Evolutionary conservation across 768 basidiomycete genomes (phyloP).

Genomic region (Lentinula edodes): DNA sequence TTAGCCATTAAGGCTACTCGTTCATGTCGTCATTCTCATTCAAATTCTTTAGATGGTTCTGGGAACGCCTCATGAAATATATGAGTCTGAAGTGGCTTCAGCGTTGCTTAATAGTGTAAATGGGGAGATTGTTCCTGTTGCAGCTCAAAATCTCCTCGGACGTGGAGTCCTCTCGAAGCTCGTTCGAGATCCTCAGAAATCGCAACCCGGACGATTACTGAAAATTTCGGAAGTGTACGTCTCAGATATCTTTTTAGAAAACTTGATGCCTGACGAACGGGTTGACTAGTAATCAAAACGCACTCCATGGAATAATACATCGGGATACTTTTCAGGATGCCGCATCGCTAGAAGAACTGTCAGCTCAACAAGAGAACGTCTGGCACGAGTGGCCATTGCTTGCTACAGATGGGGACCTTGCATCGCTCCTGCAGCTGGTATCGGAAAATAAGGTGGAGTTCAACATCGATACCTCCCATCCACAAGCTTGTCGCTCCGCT

Average conservation of each 20-base stretch:
- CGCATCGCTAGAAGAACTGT: conserved; percentile 51
- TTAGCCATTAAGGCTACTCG: neutral
- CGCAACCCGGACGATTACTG: conserved; percentile 65
- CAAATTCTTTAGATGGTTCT: conserved; percentile 60
- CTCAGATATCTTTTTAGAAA: neutral
- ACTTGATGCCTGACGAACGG: neutral
- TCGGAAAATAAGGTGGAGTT: conserved; percentile 78
- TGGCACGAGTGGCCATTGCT: conserved; percentile 79
- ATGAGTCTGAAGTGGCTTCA: conserved; percentile 56
- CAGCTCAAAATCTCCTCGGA: conserved; percentile 53
- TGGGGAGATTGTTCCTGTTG: conserved; percentile 47
- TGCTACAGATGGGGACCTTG: conserved; percentile 76
- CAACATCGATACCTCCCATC: conserved; percentile 57
- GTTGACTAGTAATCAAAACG: conserved; percentile 54
- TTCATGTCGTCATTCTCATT: neutral
- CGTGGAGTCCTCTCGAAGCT: conserved; percentile 65
- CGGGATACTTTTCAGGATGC: conserved; percentile 72
- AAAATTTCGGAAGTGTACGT: conserved; percentile 70
- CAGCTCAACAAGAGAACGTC: conserved; percentile 37
- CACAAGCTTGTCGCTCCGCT: conserved; percentile 46
- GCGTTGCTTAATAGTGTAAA: conserved; percentile 52
- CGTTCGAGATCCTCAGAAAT: conserved; percentile 55
- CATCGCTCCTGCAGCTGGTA: conserved; percentile 72
- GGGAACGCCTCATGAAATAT: conserved; percentile 65
- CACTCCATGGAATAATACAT: conserved; percentile 57